phyloP scores from a whole-genome alignment of 257 asterid species.

The Lithospermum erythrorhizon region DNA sequence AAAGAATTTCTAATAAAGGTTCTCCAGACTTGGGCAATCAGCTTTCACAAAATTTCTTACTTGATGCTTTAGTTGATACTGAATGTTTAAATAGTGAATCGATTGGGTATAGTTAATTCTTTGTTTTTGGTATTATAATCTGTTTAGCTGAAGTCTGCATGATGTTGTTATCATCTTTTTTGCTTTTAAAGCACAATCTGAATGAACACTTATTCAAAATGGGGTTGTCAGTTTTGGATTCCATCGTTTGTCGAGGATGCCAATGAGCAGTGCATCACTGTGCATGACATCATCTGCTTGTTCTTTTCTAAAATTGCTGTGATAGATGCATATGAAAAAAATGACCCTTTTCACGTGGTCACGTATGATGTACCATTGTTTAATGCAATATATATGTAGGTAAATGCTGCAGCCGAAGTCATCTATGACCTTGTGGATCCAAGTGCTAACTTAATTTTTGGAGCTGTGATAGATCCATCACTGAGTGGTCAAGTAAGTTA shows the following conservation, averaged over 20 bases:
- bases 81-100: neutral
- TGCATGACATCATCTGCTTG: neutral
- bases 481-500: conserved; percentile 75
- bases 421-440: conserved; percentile 94
- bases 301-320: no score
- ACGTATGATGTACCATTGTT: neutral
- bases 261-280: neutral
- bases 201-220: no score
- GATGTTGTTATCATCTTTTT: no score
- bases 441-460: conserved; percentile 87
- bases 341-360: neutral
- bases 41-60: neutral
- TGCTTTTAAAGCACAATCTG: neutral
- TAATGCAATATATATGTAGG: conserved; percentile 20
- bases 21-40: neutral
- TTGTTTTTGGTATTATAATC: no score
- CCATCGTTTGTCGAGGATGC: neutral
- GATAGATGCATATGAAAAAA: neutral
- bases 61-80: neutral
- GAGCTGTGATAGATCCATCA: conserved; percentile 84
- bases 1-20: neutral
- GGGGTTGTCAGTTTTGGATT: neutral
- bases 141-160: no score
- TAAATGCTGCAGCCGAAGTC: conserved; percentile 92
- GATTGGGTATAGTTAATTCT: neutral